Percentiles rank a stretch among this genome's conserved stretches.
phyloP scores from a whole-genome alignment of 2,329 filamentous ascomycete genomes.

The Fusarium incarnatum region DNA sequence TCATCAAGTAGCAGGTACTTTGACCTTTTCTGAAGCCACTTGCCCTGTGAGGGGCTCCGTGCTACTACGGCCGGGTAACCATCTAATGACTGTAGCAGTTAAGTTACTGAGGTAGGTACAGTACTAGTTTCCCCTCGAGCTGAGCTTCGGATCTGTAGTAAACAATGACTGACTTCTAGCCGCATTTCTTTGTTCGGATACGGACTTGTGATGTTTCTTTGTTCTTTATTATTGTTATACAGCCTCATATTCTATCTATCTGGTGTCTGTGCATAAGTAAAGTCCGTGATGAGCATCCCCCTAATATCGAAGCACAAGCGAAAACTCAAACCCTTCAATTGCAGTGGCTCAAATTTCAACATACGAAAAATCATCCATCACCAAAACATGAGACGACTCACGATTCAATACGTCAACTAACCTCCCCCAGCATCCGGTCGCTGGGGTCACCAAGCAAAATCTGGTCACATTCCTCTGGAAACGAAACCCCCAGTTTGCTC shows the following conservation, averaged over 20 bases:
- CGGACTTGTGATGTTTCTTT: background rate
- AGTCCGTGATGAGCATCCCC: background rate
- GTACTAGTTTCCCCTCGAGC: background rate
- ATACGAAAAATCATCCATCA: slow-evolving; percentile 4
- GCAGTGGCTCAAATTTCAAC: background rate
- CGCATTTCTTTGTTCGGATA: slow-evolving; percentile 21
- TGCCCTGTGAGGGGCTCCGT: slow-evolving; percentile 31
- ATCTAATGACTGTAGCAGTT: slow-evolving; percentile 23
- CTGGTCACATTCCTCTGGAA: slow-evolving; percentile 45
- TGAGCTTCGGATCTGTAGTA: slow-evolving; percentile 5
- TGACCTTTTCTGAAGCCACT: background rate
- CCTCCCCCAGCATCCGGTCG: slow-evolving; percentile 29
- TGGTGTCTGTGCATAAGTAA: background rate
- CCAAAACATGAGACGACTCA: slow-evolving; percentile 18
- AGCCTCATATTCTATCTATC: background rate
- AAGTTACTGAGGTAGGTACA: background rate
- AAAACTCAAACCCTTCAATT: background rate
- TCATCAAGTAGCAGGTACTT: slow-evolving; percentile 28
- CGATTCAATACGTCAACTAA: slow-evolving; percentile 17
- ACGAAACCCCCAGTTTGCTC: slow-evolving; percentile 31
- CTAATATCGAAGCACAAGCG: background rate
- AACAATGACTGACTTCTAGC: background rate
- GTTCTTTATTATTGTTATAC: background rate
- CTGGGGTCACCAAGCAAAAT: slow-evolving; percentile 40
- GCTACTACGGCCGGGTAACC: slow-evolving; percentile 35